Evolutionary conservation across 2,329 filamentous ascomycete genomes (phyloP).

Genomic region (Aureobasidium sp.): DNA sequence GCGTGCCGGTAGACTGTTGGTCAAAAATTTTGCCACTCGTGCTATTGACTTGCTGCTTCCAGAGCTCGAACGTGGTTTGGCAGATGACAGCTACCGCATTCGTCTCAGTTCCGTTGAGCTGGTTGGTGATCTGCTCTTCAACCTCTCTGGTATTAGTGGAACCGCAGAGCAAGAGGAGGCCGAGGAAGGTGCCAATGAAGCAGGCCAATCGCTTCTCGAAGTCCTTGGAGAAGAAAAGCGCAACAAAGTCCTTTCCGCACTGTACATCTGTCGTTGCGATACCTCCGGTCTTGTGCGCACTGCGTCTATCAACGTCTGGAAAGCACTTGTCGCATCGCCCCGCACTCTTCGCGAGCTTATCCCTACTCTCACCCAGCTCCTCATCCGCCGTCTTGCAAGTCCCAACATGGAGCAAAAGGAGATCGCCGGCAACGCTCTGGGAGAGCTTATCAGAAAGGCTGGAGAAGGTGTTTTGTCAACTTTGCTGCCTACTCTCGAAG

Average conservation of each 20-base stretch:
- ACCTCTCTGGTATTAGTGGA: constrained; percentile 86
- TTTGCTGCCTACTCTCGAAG: constrained; percentile 83
- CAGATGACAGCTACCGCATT: constrained; percentile 96
- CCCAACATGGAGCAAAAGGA: constrained; percentile 98
- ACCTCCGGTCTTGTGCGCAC: constrained; percentile 85
- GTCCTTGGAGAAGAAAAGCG: constrained; percentile 92
- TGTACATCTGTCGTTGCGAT: constrained; percentile 97
- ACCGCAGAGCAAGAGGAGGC: constrained; percentile 70
- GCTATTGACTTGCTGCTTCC: constrained; percentile 90
- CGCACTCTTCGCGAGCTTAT: constrained; percentile 91
- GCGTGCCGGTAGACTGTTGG: constrained; percentile 83
- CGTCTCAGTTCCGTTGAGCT: constrained; percentile 96
- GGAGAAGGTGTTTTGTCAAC: constrained; percentile 87
- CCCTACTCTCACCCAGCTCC: constrained; percentile 86
- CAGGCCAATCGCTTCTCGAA: constrained; percentile 86
- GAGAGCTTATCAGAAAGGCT: constrained; percentile 93
- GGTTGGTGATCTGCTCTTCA: constrained; percentile 94
- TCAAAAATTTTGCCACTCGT: constrained; percentile 96
- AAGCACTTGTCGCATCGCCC: constrained; percentile 87
- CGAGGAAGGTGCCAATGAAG: constrained; percentile 75
- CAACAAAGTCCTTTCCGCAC: constrained; percentile 92
- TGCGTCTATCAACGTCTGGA: constrained; percentile 91
- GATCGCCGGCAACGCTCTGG: constrained; percentile 93
- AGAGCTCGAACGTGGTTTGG: constrained; percentile 89
- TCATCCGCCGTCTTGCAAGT: constrained; percentile 88